These are phyloP conservation scores for Puya raimondii DNA, from an alignment of 176 grass and related monocot species.

Conservation along the genomic window DNA sequence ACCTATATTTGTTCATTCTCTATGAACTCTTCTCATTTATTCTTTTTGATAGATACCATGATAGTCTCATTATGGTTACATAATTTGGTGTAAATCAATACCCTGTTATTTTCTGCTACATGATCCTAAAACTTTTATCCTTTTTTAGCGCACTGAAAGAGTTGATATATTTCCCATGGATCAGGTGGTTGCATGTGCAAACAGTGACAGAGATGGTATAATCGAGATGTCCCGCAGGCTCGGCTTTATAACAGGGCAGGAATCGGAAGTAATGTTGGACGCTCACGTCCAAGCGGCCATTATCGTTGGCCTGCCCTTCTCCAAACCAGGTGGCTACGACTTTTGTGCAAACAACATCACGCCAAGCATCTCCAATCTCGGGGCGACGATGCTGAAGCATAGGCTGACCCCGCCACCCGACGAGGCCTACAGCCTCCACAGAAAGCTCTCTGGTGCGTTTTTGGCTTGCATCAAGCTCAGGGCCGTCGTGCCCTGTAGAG, in stretches of 20 bases:
- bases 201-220: conserved; percentile 56
- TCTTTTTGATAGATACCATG: neutral
- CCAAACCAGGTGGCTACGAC: conserved; percentile 55
- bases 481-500: conserved; percentile 77
- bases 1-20: neutral
- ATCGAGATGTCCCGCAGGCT: conserved; percentile 79
- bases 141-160: neutral
- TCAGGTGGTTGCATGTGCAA: conserved; percentile 84
- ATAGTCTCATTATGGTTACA: neutral
- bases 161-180: neutral
- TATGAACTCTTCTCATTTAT: neutral
- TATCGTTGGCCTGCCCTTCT: conserved; percentile 75
- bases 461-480: conserved; percentile 90
- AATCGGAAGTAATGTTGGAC: conserved; percentile 79
- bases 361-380: conserved; percentile 66
- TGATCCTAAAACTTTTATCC: neutral
- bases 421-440: conserved; percentile 85
- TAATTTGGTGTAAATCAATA: neutral
- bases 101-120: neutral
- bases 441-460: conserved; percentile 93
- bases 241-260: conserved; percentile 80
- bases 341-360: conserved; percentile 73
- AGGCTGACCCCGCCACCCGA: conserved; percentile 79
- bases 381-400: conserved; percentile 89
- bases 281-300: conserved; percentile 83